These are phyloP conservation scores for Fusarium penzigii DNA, from an alignment of 2,329 filamentous ascomycete species.

Conservation along the genomic window DNA sequence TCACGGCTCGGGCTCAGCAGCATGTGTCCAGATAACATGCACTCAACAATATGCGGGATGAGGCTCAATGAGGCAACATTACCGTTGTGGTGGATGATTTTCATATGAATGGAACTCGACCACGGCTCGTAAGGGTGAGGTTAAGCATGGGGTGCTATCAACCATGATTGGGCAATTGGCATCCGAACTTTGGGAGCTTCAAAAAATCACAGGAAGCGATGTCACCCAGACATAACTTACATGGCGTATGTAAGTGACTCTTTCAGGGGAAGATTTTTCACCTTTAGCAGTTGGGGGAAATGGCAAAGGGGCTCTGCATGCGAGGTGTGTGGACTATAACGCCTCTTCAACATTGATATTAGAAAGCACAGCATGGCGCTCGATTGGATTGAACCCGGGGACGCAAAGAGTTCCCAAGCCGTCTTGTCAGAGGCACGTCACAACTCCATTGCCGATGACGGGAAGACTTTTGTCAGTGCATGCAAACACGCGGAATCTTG, in stretches of 20 bases:
- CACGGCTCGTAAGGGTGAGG: constrained; percentile 16
- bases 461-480: neutral
- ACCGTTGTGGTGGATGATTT: neutral
- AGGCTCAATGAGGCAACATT: neutral
- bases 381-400: too few species aligned
- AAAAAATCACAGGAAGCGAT: constrained; percentile 7
- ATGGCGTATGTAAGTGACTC: constrained; percentile 1
- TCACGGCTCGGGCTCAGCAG: neutral
- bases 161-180: constrained; percentile 17
- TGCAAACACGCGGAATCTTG: too few species aligned
- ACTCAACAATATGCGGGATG: neutral
- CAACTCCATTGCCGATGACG: neutral
- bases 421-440: constrained; percentile 21
- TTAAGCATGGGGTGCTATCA: constrained; percentile 7
- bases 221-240: constrained; percentile 10
- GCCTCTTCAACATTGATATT: too few species aligned
- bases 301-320: constrained; percentile 3
- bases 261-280: too few species aligned
- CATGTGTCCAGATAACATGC: neutral
- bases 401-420: neutral
- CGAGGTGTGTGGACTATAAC: too few species aligned
- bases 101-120: neutral
- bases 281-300: neutral
- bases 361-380: too few species aligned
- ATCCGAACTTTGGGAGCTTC: neutral